Conservation (phyloP, 345 rosid species). For the Isatis tinctoria region DNA sequence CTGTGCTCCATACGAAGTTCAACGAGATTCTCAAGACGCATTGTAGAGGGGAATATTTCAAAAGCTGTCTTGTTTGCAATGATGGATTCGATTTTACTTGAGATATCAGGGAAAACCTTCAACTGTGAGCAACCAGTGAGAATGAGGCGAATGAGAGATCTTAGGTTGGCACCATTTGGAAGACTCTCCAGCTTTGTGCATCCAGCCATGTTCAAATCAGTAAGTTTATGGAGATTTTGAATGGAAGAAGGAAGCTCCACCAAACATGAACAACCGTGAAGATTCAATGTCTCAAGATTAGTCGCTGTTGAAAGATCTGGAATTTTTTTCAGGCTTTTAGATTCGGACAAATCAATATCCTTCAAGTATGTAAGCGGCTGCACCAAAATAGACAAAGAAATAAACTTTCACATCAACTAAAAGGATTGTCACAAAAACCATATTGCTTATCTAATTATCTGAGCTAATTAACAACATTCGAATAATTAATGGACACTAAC, state of each 20-base stretch:
- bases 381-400: neutral
- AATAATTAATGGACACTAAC: slow-evolving; percentile 2
- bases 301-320: slow-evolving; percentile 15
- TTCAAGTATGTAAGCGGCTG: neutral
- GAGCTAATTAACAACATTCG: neutral
- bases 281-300: slow-evolving; percentile 2
- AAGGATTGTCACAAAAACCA: neutral
- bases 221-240: neutral
- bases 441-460: neutral
- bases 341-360: slow-evolving; percentile 1
- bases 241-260: slow-evolving; percentile 15
- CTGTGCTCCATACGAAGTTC: slow-evolving; percentile 14
- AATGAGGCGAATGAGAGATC: neutral
- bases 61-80: neutral
- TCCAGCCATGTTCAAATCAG: neutral
- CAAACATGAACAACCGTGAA: slow-evolving; percentile 16
- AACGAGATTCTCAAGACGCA: slow-evolving; percentile 10
- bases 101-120: neutral
- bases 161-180: neutral
- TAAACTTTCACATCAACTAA: neutral
- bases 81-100: neutral
- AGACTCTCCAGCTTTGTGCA: neutral
- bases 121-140: neutral
- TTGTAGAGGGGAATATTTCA: neutral
- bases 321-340: neutral